Evolutionary conservation across 192 early-diverging fungal genomes (phyloP).

Genomic region (Coemansia sp.): DNA sequence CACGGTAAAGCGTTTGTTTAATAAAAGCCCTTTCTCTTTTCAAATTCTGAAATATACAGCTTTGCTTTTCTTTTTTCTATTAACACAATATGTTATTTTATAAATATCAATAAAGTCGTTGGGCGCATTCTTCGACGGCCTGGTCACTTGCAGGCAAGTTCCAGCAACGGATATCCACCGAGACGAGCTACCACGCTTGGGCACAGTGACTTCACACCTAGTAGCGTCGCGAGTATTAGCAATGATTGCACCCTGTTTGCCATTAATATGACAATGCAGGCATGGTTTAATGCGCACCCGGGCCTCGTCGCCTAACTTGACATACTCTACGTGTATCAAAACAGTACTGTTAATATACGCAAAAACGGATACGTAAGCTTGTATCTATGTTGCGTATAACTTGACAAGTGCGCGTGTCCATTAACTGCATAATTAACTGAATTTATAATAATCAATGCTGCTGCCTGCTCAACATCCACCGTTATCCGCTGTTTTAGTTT

Average conservation of each 20-base stretch:
- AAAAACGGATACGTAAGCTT: too few relatives aligned
- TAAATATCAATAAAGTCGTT: neutral
- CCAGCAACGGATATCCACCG: slow-evolving; percentile 29
- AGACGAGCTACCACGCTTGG: slow-evolving; percentile 36
- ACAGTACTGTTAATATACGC: too few relatives aligned
- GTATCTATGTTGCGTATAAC: too few relatives aligned
- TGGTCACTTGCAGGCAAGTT: slow-evolving; percentile 19
- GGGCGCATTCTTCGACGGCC: slow-evolving; percentile 34
- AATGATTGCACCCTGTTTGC: slow-evolving; percentile 70
- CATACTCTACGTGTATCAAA: neutral
- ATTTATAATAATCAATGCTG: too few relatives aligned
- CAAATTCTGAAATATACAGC: too few relatives aligned
- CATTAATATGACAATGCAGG: slow-evolving; percentile 70
- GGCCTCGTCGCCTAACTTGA: slow-evolving; percentile 20
- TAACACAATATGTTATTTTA: neutral
- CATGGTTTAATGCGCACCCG: slow-evolving; percentile 51
- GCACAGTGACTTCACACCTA: slow-evolving; percentile 64
- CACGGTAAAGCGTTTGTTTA: too few relatives aligned
- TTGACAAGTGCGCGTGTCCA: too few relatives aligned
- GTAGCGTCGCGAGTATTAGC: slow-evolving; percentile 65
- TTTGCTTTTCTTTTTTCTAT: too few relatives aligned
- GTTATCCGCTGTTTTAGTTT: too few relatives aligned
- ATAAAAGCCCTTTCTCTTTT: too few relatives aligned
- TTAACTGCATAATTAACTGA: too few relatives aligned
- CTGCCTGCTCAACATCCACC: too few relatives aligned